Percentiles rank a stretch among this genome's conserved stretches.
Conservation (phyloP, 164 flowering plant genomes). For the Dillenia turbinata region DNA sequence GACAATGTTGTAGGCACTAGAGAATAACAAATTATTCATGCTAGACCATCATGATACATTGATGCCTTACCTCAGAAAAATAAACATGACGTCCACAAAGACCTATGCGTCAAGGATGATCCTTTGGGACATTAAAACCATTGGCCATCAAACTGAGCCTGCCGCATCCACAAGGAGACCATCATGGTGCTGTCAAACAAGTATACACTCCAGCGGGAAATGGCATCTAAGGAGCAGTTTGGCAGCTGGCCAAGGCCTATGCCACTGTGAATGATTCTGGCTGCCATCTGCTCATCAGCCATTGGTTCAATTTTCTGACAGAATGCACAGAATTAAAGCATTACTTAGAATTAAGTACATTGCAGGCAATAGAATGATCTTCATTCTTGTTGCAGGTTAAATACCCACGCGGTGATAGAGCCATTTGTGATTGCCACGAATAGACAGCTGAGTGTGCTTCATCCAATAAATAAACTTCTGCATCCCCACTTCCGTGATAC, state of each 20-base stretch:
- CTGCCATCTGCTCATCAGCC: slow-evolving; percentile 85
- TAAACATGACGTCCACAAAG: slow-evolving; percentile 65
- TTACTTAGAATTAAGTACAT: neutral
- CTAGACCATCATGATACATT: slow-evolving; percentile 79
- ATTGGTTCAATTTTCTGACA: slow-evolving; percentile 46
- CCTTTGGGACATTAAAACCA: slow-evolving; percentile 71
- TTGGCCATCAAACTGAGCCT: slow-evolving; percentile 85
- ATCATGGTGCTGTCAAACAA: slow-evolving; percentile 52
- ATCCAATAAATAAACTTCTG: slow-evolving; percentile 80
- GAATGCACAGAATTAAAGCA: neutral
- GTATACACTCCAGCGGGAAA: slow-evolving; percentile 64
- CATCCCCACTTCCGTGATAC: slow-evolving; percentile 90
- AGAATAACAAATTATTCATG: slow-evolving; percentile 57
- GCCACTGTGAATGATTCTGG: slow-evolving; percentile 89
- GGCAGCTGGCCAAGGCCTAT: slow-evolving; percentile 95
- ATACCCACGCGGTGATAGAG: slow-evolving; percentile 86
- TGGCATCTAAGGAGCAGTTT: slow-evolving; percentile 55
- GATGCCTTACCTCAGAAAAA: slow-evolving; percentile 72
- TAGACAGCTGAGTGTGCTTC: slow-evolving; percentile 75
- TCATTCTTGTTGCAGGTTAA: slow-evolving; percentile 48
- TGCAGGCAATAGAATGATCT: neutral
- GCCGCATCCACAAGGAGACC: slow-evolving; percentile 73
- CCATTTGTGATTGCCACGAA: slow-evolving; percentile 85
- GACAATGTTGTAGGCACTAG: slow-evolving; percentile 35
- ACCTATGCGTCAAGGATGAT: slow-evolving; percentile 74